phyloP scores from a whole-genome alignment of 169 alveolate genomes.

The Plasmodium vivax region DNA sequence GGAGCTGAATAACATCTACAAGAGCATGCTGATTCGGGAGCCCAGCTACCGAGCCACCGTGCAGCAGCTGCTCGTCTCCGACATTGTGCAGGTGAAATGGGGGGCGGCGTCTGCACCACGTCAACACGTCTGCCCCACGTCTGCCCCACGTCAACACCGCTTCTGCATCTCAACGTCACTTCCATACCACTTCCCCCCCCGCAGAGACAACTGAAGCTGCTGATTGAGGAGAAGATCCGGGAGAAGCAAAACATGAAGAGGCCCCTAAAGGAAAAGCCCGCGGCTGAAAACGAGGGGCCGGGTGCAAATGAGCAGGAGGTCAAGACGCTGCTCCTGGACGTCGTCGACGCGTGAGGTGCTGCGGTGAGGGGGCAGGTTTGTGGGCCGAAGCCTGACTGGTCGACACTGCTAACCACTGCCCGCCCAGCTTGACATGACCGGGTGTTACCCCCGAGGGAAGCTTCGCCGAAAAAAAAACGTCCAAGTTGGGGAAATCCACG shows the following conservation, averaged over 20 bases:
- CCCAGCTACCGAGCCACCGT: slow-evolving; percentile 71
- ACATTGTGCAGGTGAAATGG: slow-evolving; percentile 61
- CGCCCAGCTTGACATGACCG: neutral
- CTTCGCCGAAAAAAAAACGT: neutral
- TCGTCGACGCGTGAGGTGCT: slow-evolving; percentile 9
- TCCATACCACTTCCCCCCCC: neutral
- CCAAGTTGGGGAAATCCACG: neutral
- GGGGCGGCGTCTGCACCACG: neutral
- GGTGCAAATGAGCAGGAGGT: slow-evolving; percentile 72
- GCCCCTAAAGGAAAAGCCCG: slow-evolving; percentile 46
- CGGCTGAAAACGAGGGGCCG: slow-evolving; percentile 43
- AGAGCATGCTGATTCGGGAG: slow-evolving; percentile 82
- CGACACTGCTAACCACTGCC: neutral
- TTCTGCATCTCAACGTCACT: neutral
- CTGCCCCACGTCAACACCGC: neutral
- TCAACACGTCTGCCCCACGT: no score
- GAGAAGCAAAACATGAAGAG: slow-evolving; percentile 66
- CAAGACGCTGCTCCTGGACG: slow-evolving; percentile 50
- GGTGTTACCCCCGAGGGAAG: no score
- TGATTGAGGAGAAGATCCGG: slow-evolving; percentile 61
- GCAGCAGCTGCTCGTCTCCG: slow-evolving; percentile 69
- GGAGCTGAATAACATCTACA: slow-evolving; percentile 81
- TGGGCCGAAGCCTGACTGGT: neutral
- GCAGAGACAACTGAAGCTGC: slow-evolving; percentile 49
- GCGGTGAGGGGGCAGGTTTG: neutral